Percentiles rank a stretch among this genome's conserved stretches.
Conservation (phyloP, 108 stramenopile species). For the Discostella pseudostelligera region DNA sequence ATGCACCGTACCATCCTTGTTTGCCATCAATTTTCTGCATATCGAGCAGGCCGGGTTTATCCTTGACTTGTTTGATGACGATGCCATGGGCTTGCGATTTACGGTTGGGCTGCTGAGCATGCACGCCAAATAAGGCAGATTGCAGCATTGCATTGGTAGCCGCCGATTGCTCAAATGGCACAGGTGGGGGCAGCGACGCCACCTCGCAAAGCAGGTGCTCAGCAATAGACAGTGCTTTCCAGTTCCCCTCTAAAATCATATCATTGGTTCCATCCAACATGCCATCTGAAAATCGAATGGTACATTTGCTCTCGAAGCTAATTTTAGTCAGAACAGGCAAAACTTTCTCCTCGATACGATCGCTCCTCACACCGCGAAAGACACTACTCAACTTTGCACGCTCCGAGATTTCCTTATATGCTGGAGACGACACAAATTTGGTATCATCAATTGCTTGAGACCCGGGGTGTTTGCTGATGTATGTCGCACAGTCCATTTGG, state of each 20-base stretch:
- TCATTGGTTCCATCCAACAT: slow-evolving; percentile 36
- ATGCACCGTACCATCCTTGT: slow-evolving; percentile 72
- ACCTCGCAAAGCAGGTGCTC: slow-evolving; percentile 50
- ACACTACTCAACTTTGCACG: slow-evolving; percentile 42
- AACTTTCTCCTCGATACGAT: slow-evolving; percentile 49
- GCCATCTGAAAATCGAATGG: slow-evolving; percentile 56
- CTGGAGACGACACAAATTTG: slow-evolving; percentile 44
- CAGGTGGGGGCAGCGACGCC: slow-evolving; percentile 15
- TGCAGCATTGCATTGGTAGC: slow-evolving; percentile 10
- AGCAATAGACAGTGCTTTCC: slow-evolving; percentile 77
- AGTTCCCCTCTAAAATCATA: slow-evolving; percentile 69
- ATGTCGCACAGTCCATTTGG: slow-evolving; percentile 29
- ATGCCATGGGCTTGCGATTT: slow-evolving; percentile 16
- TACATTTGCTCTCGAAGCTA: slow-evolving; percentile 70
- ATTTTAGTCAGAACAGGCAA: slow-evolving; percentile 64
- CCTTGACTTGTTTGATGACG: slow-evolving; percentile 59
- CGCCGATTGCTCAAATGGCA: slow-evolving; percentile 12
- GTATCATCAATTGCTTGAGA: slow-evolving; percentile 39
- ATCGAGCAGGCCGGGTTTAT: slow-evolving; percentile 55
- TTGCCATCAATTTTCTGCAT: slow-evolving; percentile 54
- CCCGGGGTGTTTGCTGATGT: slow-evolving; percentile 41
- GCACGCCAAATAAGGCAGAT: slow-evolving; percentile 1
- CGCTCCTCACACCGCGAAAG: slow-evolving; percentile 40
- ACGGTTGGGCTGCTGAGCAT: slow-evolving; percentile 11
- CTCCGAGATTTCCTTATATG: slow-evolving; percentile 46